Conservation (phyloP, 2,329 filamentous ascomycete genomes). For the Bipolaris zeicola region DNA sequence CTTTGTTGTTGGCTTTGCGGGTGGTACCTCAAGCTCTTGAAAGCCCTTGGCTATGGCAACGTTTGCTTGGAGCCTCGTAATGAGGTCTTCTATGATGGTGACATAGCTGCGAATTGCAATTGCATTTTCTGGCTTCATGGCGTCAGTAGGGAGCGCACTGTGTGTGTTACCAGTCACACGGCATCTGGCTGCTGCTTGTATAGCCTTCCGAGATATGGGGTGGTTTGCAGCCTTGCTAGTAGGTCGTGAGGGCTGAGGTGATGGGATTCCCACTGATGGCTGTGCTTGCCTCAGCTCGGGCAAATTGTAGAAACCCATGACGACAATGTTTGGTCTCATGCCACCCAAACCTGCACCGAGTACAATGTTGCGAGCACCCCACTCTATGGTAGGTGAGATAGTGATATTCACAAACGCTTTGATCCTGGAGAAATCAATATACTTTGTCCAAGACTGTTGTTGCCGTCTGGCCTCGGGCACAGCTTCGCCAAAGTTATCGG, state of each 20-base stretch:
- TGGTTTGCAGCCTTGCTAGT: conserved; percentile 35
- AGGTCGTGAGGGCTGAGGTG: conserved; percentile 47
- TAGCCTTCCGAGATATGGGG: conserved; percentile 42
- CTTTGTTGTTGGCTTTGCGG: conserved; percentile 36
- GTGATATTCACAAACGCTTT: conserved; percentile 89
- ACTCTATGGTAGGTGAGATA: conserved; percentile 80
- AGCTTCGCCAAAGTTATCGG: conserved; percentile 76
- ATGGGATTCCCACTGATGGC: conserved; percentile 63
- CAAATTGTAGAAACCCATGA: conserved; percentile 80
- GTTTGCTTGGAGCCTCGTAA: conserved; percentile 79
- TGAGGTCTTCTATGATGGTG: conserved; percentile 80
- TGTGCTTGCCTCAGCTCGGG: conserved; percentile 71
- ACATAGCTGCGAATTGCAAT: conserved; percentile 77
- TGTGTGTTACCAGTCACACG: conserved; percentile 58
- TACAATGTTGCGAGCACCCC: conserved; percentile 83
- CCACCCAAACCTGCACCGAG: conserved; percentile 81
- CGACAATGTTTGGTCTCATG: conserved; percentile 87
- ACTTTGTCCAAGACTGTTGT: conserved; percentile 82
- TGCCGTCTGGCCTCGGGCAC: conserved; percentile 82
- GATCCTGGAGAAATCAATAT: conserved; percentile 83
- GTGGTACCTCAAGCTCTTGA: conserved; percentile 73
- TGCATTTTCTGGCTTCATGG: conserved; percentile 69
- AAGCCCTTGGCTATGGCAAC: conserved; percentile 86
- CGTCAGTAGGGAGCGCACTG: conserved; percentile 69
- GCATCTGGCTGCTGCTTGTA: conserved; percentile 46